Conservation (phyloP, 148 eudicot species). For the Cornus kousa region DNA sequence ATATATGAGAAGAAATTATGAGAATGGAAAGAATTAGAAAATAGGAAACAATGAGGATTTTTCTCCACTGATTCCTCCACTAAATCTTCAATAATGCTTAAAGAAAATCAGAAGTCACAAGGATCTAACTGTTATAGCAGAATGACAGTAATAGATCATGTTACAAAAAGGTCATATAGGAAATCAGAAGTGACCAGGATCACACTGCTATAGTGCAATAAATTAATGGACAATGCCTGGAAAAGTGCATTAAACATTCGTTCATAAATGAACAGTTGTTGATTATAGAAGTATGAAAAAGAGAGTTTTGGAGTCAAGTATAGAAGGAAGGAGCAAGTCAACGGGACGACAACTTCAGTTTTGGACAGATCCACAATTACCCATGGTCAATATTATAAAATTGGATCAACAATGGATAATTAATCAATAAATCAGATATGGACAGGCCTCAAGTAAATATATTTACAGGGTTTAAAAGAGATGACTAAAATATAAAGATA, state of each 20-base stretch:
- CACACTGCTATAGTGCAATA: no score
- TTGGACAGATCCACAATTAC: not conserved
- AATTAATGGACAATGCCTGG: no score
- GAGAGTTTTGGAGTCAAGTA: not conserved
- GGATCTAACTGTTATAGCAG: constrained; percentile 6
- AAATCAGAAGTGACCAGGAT: no score
- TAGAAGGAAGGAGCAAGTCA: not conserved
- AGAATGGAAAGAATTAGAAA: no score
- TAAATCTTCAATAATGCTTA: not conserved
- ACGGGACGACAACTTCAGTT: not conserved
- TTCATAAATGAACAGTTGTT: not conserved
- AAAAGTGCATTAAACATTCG: not conserved
- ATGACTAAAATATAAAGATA: no score
- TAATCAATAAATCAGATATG: not conserved
- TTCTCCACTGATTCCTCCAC: no score
- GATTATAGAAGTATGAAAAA: not conserved
- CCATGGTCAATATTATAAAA: not conserved
- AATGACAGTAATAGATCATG: not conserved
- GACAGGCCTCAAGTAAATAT: no score
- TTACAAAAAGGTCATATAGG: not conserved
- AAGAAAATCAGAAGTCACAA: constrained; percentile 4
- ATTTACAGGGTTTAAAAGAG: no score
- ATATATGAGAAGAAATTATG: no score
- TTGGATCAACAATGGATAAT: not conserved
- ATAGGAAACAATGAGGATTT: no score